Evolutionary conservation across 768 basidiomycete species (phyloP), one percentile per base, ranked within the genome.

Genomic region (Hydnomerulius pinastri): DNA sequence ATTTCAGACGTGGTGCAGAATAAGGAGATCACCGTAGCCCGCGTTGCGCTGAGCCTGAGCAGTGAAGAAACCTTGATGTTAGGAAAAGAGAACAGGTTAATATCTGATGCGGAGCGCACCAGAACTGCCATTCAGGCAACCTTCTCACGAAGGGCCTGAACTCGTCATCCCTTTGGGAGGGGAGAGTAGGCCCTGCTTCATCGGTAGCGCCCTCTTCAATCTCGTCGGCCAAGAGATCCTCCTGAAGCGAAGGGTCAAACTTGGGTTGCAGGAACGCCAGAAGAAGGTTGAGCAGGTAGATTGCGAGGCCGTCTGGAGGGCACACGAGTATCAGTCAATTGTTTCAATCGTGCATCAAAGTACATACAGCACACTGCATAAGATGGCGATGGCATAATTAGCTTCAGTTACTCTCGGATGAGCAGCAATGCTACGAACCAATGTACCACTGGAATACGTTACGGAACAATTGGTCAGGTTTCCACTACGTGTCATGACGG

Each of bases 181-280:
- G 90, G 21, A 90, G 77, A 2, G 85, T 77, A 32, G 74, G 71
- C 4, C 77, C 77, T 4, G 76, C 68, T 8, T 66, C 66, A 24
- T 78, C 81, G n/a, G 77, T 76, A 2, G 87, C 90, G 17, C 95
- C 97, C 65, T 92, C 95, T 61, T 99, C 97, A 17, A 97, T 88
- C 64, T 98, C 95, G 57, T 95, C 90, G 2, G 93, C 97, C 55
- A 92, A 77, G 11, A 98, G 75, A 67, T 99, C 97, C 39, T 92
- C 92, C 57, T 94, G 89, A 27, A 98, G 74, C 2, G 95, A 96
- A 1, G 97, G 96, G 71, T 99, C 97, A 68, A 99, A 98, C 68
- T 88, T 91, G 28, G 97, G 97, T 75, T 98, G 95, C 15, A 99
- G 78, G 78, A 99, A 99, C 2, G 97, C 96, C 57, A 99, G 81